phyloP scores from a whole-genome alignment of 2,329 filamentous ascomycete genomes.

The Trichoderma guizhouense region DNA sequence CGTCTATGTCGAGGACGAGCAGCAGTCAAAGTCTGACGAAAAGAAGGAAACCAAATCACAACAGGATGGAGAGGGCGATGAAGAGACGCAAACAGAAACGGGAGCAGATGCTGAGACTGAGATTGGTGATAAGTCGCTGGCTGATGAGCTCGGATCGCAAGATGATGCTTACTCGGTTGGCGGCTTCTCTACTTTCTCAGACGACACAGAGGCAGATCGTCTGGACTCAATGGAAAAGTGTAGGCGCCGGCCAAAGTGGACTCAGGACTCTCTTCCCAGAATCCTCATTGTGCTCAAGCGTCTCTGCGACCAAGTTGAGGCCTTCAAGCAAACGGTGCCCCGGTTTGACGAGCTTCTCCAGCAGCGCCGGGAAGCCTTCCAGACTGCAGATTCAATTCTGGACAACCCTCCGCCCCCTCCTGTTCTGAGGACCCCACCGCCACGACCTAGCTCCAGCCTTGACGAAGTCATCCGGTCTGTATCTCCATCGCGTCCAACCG shows the following conservation, averaged over 20 bases:
- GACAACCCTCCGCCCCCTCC: slow-evolving; percentile 32
- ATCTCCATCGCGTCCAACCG: slow-evolving; percentile 53
- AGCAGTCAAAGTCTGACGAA: background rate
- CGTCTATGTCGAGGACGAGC: slow-evolving; percentile 42
- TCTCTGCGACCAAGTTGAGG: slow-evolving; percentile 59
- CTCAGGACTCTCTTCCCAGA: slow-evolving; percentile 45
- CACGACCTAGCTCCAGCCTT: slow-evolving; percentile 35
- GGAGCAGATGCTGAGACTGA: slow-evolving; percentile 12
- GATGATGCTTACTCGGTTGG: background rate
- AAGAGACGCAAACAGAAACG: slow-evolving; percentile 11
- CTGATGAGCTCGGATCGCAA: slow-evolving; percentile 11
- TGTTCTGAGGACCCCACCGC: slow-evolving; percentile 28
- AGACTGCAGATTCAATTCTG: slow-evolving; percentile 52
- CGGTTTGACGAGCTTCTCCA: slow-evolving; percentile 71
- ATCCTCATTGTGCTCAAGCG: slow-evolving; percentile 57
- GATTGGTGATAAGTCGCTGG: background rate
- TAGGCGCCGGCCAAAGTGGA: slow-evolving; percentile 53
- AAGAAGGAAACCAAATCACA: background rate
- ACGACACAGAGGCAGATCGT: slow-evolving; percentile 33
- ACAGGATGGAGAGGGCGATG: background rate
- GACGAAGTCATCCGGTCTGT: slow-evolving; percentile 44
- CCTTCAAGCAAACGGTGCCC: slow-evolving; percentile 62
- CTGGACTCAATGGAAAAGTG: slow-evolving; percentile 49
- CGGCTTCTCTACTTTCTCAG: background rate
- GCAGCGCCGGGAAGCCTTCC: slow-evolving; percentile 62